These are phyloP conservation scores for Solanum sitiens DNA, from an alignment of 257 asterid genomes.

Conservation along the genomic window DNA sequence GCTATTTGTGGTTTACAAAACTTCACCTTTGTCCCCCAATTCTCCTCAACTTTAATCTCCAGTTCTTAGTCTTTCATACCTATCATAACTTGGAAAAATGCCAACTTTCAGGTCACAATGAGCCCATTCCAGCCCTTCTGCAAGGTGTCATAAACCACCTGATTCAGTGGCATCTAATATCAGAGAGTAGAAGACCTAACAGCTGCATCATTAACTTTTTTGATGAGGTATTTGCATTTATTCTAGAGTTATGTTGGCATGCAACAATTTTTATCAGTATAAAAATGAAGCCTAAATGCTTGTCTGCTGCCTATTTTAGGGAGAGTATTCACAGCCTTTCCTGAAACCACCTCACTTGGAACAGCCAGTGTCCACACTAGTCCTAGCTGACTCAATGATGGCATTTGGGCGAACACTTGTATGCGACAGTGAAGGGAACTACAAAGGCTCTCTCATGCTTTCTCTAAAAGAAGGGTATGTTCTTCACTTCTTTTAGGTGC, in stretches of 20 bases:
- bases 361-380: slow-evolving; percentile 79
- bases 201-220: slow-evolving; percentile 94
- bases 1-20: neutral
- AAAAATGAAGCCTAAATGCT: neutral
- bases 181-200: slow-evolving; percentile 72
- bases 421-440: slow-evolving; percentile 69
- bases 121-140: slow-evolving; percentile 85
- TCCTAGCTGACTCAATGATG: slow-evolving; percentile 84
- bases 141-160: slow-evolving; percentile 66
- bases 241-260: neutral
- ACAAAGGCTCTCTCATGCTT: slow-evolving; percentile 79
- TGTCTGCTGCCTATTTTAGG: slow-evolving; percentile 28
- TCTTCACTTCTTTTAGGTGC: neutral
- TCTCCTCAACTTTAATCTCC: neutral
- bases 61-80: neutral
- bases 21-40: neutral
- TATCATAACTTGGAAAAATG: neutral
- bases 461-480: slow-evolving; percentile 79
- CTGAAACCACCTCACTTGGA: slow-evolving; percentile 95
- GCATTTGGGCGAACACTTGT: slow-evolving; percentile 85
- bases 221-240: slow-evolving; percentile 54
- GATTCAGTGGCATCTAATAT: slow-evolving; percentile 81
- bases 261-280: neutral
- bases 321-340: slow-evolving; percentile 91
- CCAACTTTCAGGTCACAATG: slow-evolving; percentile 40